Evolutionary conservation across 2,329 filamentous ascomycete species (phyloP), one percentile per base, ranked within the genome.

Genomic region (Coniochaeta sp.): DNA sequence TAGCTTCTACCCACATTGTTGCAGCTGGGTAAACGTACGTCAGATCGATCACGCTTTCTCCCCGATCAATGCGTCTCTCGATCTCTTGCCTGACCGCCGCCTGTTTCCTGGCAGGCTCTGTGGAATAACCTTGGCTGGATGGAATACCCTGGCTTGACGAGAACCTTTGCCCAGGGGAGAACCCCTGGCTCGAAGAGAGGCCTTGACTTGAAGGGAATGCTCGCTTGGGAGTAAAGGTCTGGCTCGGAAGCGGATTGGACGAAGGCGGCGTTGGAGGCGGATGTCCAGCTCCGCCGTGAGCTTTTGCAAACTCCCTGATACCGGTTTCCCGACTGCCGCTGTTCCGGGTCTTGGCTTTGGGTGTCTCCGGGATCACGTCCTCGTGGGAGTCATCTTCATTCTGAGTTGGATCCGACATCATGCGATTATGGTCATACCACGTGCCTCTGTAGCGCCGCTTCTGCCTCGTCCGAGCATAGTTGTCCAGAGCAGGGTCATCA

Each of bases 401-500:
- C 26, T 17, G 47, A 22, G 4, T 17, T 28, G 24, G 22, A 6
- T 52, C 47, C 24, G 47, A 52, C 47, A 30, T 52, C 47, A 52
- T 52, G 19, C 47, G 47, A 44, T 79, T 78, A 68, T 87, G 85
- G 61, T 82, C 80, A 70, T 83, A 90, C 88, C 88, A 91, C 4
- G 86, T 81, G 4, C 88, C 88, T 50, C 84, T 75, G 63, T 88
- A 86, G 56, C 83, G 80, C 66, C 78, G 80, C 75, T 89, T 90
- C 62, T 79, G 66, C 17, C 67, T 76, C 1, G 78, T 79, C 55
- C 81, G 75, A 26, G 78, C 74, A 67, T 89, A 89, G 66, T 88
- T 87, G 62, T 89, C 86, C 55, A 87, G 71, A 1, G 82, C 81
- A 2, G 85, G 85, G 60, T 89, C 87, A 66, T 90, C 87, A 61